Evolutionary conservation across 202 grass and related monocot genomes (phyloP), one percentile per base, ranked within the genome.

Genomic region (Tripidium arundinaceum): DNA sequence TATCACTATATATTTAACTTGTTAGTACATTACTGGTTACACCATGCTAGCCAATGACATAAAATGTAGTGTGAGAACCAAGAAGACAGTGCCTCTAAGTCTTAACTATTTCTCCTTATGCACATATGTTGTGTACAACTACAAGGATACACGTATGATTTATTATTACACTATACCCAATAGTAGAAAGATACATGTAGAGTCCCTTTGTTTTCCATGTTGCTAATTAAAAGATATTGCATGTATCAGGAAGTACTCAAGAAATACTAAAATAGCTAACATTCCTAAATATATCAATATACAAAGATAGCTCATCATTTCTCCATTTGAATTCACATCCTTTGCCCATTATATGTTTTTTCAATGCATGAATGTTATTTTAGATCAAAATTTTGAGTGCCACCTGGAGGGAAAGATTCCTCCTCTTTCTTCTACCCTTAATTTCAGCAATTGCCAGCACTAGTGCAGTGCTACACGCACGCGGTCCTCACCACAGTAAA

Each of bases 361-460:
- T 7, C 25, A 62, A 15, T 62, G 5, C 25, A 61, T 15, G 3
- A 18, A 46, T 46, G 40, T 27, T 28, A 19, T 47, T 46, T 70
- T 27, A 4, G 14, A 28, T 18, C 24, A 49, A 19, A 47, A 29
- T 8, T 47, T 10, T 16, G 52, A 24, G 90, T 90, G 93, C 90
- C 90, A 97, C 77, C 85, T 90, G 86, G 87, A 84, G 46, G 22
- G 52, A 62, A 86, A 85, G 90, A 94, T 94, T 90, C 89, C 80
- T 88, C 87, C 80, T 52, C 26, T 58, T 67, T 50, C 81, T 36
- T 87, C 34, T 66, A 24, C 36, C 45, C 63, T 87, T 63, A 79
- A 60, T 74, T 87, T 76, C 62, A 86, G 74, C 34, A 63, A 82
- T 84, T 79, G 50, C 62, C 7, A 40, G 9, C 19, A 26, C 28